phyloP scores from a whole-genome alignment of 495 filamentous ascomycete genomes.

The Chaetomium tenue region DNA sequence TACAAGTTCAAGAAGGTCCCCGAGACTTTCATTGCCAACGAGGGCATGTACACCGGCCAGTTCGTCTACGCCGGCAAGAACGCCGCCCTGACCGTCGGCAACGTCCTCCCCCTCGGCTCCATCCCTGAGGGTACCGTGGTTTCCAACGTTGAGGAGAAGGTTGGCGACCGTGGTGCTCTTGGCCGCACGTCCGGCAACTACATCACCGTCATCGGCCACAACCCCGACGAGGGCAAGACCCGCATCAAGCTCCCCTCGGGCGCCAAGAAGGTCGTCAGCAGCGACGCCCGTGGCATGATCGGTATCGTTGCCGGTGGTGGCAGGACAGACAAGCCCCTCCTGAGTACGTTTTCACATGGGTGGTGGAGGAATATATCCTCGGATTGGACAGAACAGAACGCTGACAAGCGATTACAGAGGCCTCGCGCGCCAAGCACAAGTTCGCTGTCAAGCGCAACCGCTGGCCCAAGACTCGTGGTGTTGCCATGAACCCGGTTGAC shows the following conservation, averaged over 20 bases:
- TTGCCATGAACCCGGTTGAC: constrained; percentile 99
- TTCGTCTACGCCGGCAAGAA: constrained; percentile 99
- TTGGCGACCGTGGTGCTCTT: constrained; percentile 91
- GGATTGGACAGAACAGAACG: neutral
- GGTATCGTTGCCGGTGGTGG: constrained; percentile 99
- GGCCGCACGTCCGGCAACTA: constrained; percentile 98
- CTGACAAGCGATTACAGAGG: constrained; percentile 59
- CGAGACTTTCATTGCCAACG: constrained; percentile 99
- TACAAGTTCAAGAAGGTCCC: constrained; percentile 84
- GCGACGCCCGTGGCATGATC: constrained; percentile 92
- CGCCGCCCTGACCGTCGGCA: constrained; percentile 90
- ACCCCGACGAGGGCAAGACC: constrained; percentile 98
- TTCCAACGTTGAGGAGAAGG: constrained; percentile 98
- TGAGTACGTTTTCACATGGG: constrained; percentile 61
- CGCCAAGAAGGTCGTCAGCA: constrained; percentile 98
- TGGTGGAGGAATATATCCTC: neutral
- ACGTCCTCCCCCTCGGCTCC: constrained; percentile 88
- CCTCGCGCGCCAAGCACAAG: constrained; percentile 98
- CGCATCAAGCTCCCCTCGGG: constrained; percentile 97
- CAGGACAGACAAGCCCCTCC: constrained; percentile 97
- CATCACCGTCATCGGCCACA: constrained; percentile 97
- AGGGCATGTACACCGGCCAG: constrained; percentile 99
- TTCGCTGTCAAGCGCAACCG: constrained; percentile 99
- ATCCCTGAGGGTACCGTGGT: constrained; percentile 98
- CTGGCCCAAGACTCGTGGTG: constrained; percentile 99